Evolutionary conservation across 1,284 basidiomycete genomes (phyloP).

Genomic region (Ceratobasidium sp.): DNA sequence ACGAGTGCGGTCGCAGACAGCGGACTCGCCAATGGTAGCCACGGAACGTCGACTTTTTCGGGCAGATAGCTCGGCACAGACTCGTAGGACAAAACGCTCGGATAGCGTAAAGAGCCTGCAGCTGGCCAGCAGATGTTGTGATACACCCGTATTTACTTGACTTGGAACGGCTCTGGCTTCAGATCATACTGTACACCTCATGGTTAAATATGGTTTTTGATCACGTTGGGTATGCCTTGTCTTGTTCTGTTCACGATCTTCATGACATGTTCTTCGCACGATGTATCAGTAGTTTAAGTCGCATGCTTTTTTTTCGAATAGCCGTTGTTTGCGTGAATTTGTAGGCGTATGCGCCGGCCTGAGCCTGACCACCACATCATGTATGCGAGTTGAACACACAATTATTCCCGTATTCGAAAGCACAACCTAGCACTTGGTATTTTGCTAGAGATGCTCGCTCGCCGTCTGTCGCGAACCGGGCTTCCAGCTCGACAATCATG

Average conservation of each 20-base stretch:
- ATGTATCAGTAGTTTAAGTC: conserved; percentile 38
- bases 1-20: not conserved
- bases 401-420: too few relatives aligned
- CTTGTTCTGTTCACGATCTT: conserved; percentile 12
- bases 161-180: not conserved
- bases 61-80: too few relatives aligned
- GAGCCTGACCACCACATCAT: conserved; percentile 19
- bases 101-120: conserved; percentile 16
- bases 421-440: too few relatives aligned
- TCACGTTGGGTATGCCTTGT: conserved; percentile 13
- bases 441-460: conserved; percentile 10
- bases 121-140: not conserved
- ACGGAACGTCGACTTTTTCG: too few relatives aligned
- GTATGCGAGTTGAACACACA: not conserved
- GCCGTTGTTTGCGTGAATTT: not conserved
- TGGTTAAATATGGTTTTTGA: too few relatives aligned
- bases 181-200: too few relatives aligned
- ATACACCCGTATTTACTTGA: conserved; percentile 15
- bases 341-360: not conserved
- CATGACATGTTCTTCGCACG: not conserved
- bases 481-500: not conserved
- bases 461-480: not conserved
- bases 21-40: too few relatives aligned
- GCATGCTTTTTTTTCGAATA: not conserved
- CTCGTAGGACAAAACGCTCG: conserved; percentile 1